phyloP scores from a whole-genome alignment of 768 basidiomycete species.

The Suillus cothurnatus region DNA sequence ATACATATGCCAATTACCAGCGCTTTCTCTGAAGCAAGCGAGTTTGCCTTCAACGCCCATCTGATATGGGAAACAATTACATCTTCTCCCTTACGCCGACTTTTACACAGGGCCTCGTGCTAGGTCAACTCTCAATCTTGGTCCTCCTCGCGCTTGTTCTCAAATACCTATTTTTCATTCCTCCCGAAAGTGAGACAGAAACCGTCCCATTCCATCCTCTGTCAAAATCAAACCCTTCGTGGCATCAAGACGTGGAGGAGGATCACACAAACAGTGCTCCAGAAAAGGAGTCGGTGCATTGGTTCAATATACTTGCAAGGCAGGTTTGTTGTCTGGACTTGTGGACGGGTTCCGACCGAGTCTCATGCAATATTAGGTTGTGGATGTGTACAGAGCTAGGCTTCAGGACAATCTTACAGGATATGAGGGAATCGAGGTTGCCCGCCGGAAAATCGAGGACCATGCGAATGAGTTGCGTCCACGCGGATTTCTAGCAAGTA shows the following conservation, averaged over 20 bases:
- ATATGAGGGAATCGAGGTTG: constrained; percentile 79
- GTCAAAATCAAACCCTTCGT: constrained; percentile 49
- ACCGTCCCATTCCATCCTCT: constrained; percentile 62
- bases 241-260: constrained; percentile 32
- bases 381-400: constrained; percentile 76
- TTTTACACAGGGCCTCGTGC: constrained; percentile 92
- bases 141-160: constrained; percentile 77
- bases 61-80: constrained; percentile 46
- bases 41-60: constrained; percentile 1
- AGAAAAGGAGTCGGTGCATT: constrained; percentile 74
- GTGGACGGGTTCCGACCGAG: constrained; percentile 1
- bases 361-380: constrained; percentile 45
- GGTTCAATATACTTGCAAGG: constrained; percentile 85
- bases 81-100: constrained; percentile 79
- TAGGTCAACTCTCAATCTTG: constrained; percentile 90
- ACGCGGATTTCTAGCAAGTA: constrained; percentile 62
- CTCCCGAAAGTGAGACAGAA: constrained; percentile 58
- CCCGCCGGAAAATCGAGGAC: constrained; percentile 74
- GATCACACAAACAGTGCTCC: background rate
- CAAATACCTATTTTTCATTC: constrained; percentile 94
- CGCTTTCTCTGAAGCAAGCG: background rate
- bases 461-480: constrained; percentile 82
- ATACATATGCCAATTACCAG: constrained; percentile 1
- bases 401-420: constrained; percentile 71
- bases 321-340: constrained; percentile 54